Base-by-base conservation (phyloP, 169 alveolate genomes). In the Plasmodium vivax region DNA sequence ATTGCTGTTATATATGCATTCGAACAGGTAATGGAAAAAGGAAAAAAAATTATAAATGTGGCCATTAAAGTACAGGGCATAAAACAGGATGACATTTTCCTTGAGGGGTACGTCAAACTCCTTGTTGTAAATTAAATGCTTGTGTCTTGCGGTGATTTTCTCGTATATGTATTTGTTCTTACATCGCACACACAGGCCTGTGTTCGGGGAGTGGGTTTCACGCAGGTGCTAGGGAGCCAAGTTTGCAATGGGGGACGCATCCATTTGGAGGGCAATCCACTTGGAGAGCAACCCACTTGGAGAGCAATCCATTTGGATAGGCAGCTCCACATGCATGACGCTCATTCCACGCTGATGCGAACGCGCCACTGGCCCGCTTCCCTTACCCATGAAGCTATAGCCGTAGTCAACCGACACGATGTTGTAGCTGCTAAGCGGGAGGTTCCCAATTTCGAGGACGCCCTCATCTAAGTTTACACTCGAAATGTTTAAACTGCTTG, bases 371-470 rank as follows among this genome's bases (percentile, higher is more conserved):
- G 19, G 12, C 16, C 38, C 27, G 77, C 32, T 85, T 47, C 12
- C n/a, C 43, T 85, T 85, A 85, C 93, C 93, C 93, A 85, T 85
- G 80, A 85, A 85, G 23, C 43, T 85, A 54, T 85, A 85, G 6
- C 93, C 93, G 30, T 85, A 85, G 32, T 85, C 93, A 75, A 85
- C 81, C 16, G 93, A 85, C n/a, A 85, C 81, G n/a, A 85, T 85
- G 36, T 51, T 85, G 73, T 74, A 85, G 62, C 27, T 47, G 38
- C 45, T 74, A 36, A 85, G 68, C 12, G 93, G 83, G 23, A 85
- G 68, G 68, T 85, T 85, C 38, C 41, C 47, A 36, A 85, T 51
- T 51, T 85, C 51, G 12, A 85, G 23, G 12, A 34, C 51, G 27
- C 62, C 27, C 10, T 85, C 43, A 7, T 75, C 71, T 23, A 75